Evolutionary conservation across 208 protist genomes (phyloP).

Genomic region (Trypanosoma congolense): DNA sequence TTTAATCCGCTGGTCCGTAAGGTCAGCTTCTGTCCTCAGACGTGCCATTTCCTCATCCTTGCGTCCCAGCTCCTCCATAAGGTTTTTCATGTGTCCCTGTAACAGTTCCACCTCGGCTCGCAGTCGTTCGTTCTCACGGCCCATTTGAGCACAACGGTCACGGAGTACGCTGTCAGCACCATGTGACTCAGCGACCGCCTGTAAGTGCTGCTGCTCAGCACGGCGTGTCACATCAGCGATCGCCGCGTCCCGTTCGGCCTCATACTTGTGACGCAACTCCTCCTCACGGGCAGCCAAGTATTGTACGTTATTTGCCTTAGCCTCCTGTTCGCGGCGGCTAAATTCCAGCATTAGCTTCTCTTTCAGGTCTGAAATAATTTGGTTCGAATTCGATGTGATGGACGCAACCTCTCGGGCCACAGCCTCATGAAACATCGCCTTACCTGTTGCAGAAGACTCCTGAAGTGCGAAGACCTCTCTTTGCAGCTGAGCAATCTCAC

Average conservation of each 20-base stretch:
- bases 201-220: conserved; percentile 61
- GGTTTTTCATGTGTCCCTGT: conserved; percentile 48
- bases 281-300: conserved; percentile 55
- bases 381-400: conserved; percentile 57
- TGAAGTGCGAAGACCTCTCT: conserved; percentile 58
- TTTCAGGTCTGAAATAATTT: conserved; percentile 50
- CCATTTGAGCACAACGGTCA: conserved; percentile 50
- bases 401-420: conserved; percentile 60
- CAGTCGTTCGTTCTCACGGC: conserved; percentile 65
- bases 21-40: conserved; percentile 32
- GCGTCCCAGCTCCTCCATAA: conserved; percentile 29
- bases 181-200: conserved; percentile 39
- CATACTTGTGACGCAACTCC: conserved; percentile 48
- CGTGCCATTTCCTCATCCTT: conserved; percentile 44
- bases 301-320: conserved; percentile 31
- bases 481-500: conserved; percentile 57
- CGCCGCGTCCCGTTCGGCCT: conserved; percentile 71
- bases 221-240: conserved; percentile 59
- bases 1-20: conserved; percentile 45
- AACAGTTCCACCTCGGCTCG: conserved; percentile 65
- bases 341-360: conserved; percentile 67
- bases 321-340: conserved; percentile 46
- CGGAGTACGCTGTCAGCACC: conserved; percentile 58
- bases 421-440: conserved; percentile 66
- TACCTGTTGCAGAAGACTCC: conserved; percentile 41